Evolutionary conservation across 2,329 filamentous ascomycete species (phyloP), one percentile per base, ranked within the genome.

Genomic region (Sodiomyces alkalinus): DNA sequence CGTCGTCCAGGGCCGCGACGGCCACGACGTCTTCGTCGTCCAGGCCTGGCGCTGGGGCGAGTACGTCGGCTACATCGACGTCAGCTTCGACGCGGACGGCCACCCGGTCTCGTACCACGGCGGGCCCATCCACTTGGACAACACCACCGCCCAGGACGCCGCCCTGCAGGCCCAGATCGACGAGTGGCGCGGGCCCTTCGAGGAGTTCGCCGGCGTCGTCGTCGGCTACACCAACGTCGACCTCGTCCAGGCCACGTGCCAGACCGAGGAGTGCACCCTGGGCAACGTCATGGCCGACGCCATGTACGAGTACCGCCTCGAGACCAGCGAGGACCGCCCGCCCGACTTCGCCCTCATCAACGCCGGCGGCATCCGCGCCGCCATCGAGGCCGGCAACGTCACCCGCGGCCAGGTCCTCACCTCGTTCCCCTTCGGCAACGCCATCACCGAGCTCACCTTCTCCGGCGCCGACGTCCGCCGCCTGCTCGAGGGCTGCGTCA

Each of bases 31-130:
- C 27, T 78, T 77, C 42, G 62, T 77, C 40, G 73, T 79, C 12
- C 75, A 71, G 6, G 66, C 72, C 3, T 78, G 72, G 43, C 64
- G 71, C 36, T 78, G 74, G 74, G 73, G 73, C 28, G 69, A 77
- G 49, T 77, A 77, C 31, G 49, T 78, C 3, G 74, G 73, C 32
- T 73, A 73, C 45, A 78, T 78, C 38, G 71, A 76, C 36, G 61
- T 78, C 6, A 69, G 67, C 1, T 78, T 74, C 41, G 69, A 74
- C 39, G 37, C 54, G 4, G 51, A 65, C 2, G 74, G 74, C 44
- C 70, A 64, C 45, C 64, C 75, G 11, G 56, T 77, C 5, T 60
- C 60, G 4, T 78, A 78, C 49, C 62, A 64, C 41, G 73, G 73
- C 18, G 71, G 62, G 0, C 73, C 74, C 1, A 67, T 78, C 38